These are phyloP conservation scores for Carpinus fangiana DNA, from an alignment of 306 rosid species.

Conservation along the genomic window DNA sequence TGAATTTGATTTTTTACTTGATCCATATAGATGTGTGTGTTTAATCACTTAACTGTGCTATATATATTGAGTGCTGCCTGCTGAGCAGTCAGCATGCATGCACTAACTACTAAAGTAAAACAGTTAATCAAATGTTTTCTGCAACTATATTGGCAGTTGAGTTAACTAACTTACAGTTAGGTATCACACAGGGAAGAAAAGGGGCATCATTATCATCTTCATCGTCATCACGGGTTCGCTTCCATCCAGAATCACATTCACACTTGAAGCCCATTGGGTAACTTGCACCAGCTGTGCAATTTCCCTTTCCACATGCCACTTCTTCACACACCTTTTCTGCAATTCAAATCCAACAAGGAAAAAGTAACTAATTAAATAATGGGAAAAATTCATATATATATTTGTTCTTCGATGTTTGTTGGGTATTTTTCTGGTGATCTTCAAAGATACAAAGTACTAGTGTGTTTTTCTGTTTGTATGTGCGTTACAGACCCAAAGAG, in stretches of 20 bases:
- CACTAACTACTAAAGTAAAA: neutral
- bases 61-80: no score
- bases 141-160: neutral
- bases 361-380: constrained; percentile 18
- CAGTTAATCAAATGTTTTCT: neutral
- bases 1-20: no score
- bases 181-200: constrained; percentile 92
- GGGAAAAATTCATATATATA: constrained; percentile 11
- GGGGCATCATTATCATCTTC: constrained; percentile 31
- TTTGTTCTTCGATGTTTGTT: neutral
- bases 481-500: constrained; percentile 14
- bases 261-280: constrained; percentile 49
- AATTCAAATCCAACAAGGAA: constrained; percentile 9
- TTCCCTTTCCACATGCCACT: constrained; percentile 81
- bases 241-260: constrained; percentile 71
- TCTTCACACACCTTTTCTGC: constrained; percentile 56
- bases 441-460: neutral
- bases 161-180: constrained; percentile 49
- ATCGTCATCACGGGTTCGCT: constrained; percentile 43
- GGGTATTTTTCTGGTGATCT: neutral
- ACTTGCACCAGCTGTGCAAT: constrained; percentile 32
- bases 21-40: no score
- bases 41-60: neutral
- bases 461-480: neutral
- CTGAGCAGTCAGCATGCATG: no score